Evolutionary conservation across 179 eudicot species (phyloP), one percentile per base, ranked within the genome.

Genomic region (Dionaea muscipula): DNA sequence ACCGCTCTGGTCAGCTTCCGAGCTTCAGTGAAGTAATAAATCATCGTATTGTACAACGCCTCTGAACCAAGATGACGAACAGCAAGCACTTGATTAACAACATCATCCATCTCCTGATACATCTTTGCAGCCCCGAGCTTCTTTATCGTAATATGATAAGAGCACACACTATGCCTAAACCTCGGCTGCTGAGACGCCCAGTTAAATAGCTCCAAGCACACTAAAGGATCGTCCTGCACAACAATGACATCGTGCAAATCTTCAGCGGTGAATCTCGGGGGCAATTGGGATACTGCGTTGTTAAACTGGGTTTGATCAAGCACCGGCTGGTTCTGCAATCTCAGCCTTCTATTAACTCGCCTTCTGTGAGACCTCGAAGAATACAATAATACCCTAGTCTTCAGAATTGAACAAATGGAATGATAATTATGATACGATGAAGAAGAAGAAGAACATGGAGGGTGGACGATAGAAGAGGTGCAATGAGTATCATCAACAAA

Each of bases 241-340:
- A 56, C 60, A 43, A 89, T 75, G 51, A 72, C 67, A 57, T 68
- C 33, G 28, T 69, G 66, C 49, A 85, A 68, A 58, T 89, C 93
- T 58, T 75, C 76, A 16, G 91, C 77, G n/a, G 71, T 68, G 69
- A 83, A 89, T 59, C 95, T 77, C 7, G 95, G 81, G n/a, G 88
- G 78, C 40, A 89, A 86, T 26, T 72, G 68, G 10, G 89, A 67
- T 20, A 75, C 52, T 16, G 70, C 78, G 51, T 31, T 64, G 21
- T 73, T 55, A 49, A 89, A 81, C 52, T 37, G 73, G 39, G 69
- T 48, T 72, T 72, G 77, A 58, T 89, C 52, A 5, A 85, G 73
- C 39, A 79, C 77, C 12, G 78, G 88, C 52, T 75, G 77, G 4
- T 71, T 60, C 0, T 82, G 78, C 17, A 70, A 44, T 71, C 60